phyloP scores from a whole-genome alignment of 352 stramenopile species.

The Phytophthora agathidicida region DNA sequence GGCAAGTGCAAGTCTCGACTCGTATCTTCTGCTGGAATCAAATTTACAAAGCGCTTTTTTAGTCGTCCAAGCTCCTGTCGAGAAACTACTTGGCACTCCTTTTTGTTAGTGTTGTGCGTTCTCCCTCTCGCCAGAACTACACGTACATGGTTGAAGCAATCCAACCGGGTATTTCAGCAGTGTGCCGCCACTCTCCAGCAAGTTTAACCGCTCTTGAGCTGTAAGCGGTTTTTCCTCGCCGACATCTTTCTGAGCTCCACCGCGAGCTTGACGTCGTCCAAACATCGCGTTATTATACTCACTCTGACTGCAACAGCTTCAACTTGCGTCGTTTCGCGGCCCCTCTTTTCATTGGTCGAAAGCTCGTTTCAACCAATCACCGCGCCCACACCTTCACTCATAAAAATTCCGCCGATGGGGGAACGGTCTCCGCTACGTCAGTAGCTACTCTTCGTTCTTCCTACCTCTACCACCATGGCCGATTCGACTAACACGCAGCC shows the following conservation, averaged over 20 bases:
- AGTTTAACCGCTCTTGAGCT: conserved; percentile 19
- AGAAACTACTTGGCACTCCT: too few relatives aligned
- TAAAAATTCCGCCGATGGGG: conserved; percentile 3
- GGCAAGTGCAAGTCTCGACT: conserved; percentile 14
- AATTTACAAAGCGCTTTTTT: conserved; percentile 46
- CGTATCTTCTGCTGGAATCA: conserved; percentile 24
- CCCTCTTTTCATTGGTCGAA: conserved; percentile 7
- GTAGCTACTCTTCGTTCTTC: neutral
- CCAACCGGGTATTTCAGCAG: conserved; percentile 22
- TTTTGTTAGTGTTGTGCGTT: too few relatives aligned
- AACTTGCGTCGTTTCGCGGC: conserved; percentile 20
- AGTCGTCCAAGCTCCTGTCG: conserved; percentile 46
- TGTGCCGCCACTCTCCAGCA: conserved; percentile 16
- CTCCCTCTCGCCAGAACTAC: neutral
- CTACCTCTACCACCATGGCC: neutral
- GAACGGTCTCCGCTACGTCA: neutral
- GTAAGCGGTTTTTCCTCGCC: conserved; percentile 7
- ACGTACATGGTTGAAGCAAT: conserved; percentile 46
- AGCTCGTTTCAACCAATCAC: neutral
- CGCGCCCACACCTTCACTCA: conserved; percentile 29
- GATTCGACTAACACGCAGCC: too few relatives aligned
- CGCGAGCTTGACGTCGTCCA: conserved; percentile 9
- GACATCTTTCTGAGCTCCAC: neutral
- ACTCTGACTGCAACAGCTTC: conserved; percentile 5
- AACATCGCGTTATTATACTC: conserved; percentile 20